Evolutionary conservation across 805 yeast species (phyloP), one percentile per base, ranked within the genome.

Genomic region (Monosporozyma unispora): DNA sequence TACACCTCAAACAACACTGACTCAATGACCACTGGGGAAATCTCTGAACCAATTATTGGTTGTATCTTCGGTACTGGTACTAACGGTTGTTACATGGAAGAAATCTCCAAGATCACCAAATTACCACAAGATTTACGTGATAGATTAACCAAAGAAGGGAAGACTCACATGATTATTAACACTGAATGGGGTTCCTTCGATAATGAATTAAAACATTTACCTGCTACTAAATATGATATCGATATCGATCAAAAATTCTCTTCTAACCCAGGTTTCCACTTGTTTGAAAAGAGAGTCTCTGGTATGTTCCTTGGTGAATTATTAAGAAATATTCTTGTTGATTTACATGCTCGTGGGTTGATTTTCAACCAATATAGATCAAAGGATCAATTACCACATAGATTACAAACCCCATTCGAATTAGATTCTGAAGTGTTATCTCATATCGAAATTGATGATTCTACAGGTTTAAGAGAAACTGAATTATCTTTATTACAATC

Each of bases 161-260:
- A 76, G 49, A 72, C 75, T 3, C 80, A 81, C 53, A 90, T 90
- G 96, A 84, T 88, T 52, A 76, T 90, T 59, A 90, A 90, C 71
- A 90, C 96, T 46, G 99, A 93, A 69, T 93, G 98, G 96, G 98
- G 98, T 54, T 88, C 96, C 44, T 91, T 90, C 60, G 98, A 91
- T 70, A 91, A 91, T 63, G 82, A 79, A 28, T 74, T 90, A 53
- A 75, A 79, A 57, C 72, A 80, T 44, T 73, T 91, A 54, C 98
- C 97, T 50, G 76, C 72, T 47, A 86, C 96, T 3, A 78, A 80
- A 51, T 90, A 81, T 65, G 99, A 91, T 70, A 67, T 70, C 45
- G 72, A 69, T 21, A 80, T 91, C 54, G 95, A 91, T 66, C 64
- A 70, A 19, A 76, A 73, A 53, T 65, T 67, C 41, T 84, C 96